Base-by-base conservation (phyloP, 1,284 basidiomycete genomes). In the Ustilago cynodontis region DNA sequence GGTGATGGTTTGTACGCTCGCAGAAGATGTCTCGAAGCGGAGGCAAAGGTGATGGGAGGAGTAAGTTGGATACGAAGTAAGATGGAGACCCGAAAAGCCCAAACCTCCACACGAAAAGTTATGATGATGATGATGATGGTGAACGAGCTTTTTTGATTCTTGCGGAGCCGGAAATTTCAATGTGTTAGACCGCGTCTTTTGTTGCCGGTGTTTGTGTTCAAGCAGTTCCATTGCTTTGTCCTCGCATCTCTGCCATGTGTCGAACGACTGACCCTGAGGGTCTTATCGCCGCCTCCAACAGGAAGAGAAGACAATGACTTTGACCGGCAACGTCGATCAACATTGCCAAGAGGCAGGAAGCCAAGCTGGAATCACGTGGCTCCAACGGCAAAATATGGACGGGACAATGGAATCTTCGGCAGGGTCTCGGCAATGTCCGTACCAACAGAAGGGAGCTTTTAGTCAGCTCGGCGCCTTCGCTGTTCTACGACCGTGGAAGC, bases 391-490 rank as follows among this genome's bases (percentile, higher is more conserved):
- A 11, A 54, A 7, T 14, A 18, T 5, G 2, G 9, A 37, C 26
- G 54, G 29, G 22, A 49, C 26, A 41, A 49, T 16, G 45, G 18
- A 20, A 47, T 20, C 5, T 59, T 52, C 63, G 63, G 63, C 63
- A 58, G 45, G 24, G 13, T 50, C n/a, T 43, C 29, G 39, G 39
- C 29, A 33, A 22, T 31, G 51, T 29, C 24, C 29, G 24, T 16
- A 54, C 14, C 7, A 37, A 3, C 35, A n/a, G 3, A 43, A 43
- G 6, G n/a, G n/a, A 43, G 35, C 41, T 43, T 43, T 4, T 20
- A 7, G n/a, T 43, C 41, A 22, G n/a, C n/a, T 43, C 20, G 41
- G 6, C 7, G 41, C 35, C 35, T 6, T 37, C n/a, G n/a, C n/a
- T n/a, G n/a, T n/a, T n/a, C n/a, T n/a, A n/a, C n/a, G n/a, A n/a